A percentile compares a stretch with the other conserved stretches of the same genome.
These are phyloP conservation scores for Pezicula carpinea DNA, from an alignment of 2,329 filamentous ascomycete genomes.

Conservation along the genomic window DNA sequence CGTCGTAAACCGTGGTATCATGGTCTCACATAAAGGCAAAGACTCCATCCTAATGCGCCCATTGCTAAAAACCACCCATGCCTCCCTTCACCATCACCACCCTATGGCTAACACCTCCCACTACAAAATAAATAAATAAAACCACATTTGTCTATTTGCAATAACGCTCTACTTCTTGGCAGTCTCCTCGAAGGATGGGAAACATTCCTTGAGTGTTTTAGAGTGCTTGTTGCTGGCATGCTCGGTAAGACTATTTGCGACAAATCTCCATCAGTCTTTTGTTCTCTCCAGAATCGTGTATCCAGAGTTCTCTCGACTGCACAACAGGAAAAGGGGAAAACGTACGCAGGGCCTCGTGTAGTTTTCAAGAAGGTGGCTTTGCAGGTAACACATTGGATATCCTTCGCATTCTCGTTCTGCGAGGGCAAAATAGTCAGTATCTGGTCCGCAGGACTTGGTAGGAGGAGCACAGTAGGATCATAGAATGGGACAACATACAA, in stretches of 20 bases:
- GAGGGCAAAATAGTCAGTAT: background rate
- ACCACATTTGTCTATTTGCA: background rate
- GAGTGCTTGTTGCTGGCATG: conserved; percentile 75
- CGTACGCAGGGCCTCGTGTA: conserved; percentile 65
- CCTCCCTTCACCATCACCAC: background rate
- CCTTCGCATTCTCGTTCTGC: conserved; percentile 69
- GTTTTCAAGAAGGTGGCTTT: conserved; percentile 77
- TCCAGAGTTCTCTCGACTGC: background rate
- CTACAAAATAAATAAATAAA: background rate
- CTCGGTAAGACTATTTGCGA: conserved; percentile 51
- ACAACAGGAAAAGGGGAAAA: conserved; percentile 11
- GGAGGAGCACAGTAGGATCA: background rate
- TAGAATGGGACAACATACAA: conserved; percentile 46
- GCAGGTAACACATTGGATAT: conserved; percentile 73
- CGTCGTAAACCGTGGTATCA: background rate
- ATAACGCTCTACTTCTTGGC: conserved; percentile 6
- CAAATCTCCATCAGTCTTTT: background rate
- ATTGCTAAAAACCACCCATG: conserved; percentile 12
- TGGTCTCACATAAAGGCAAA: conserved; percentile 8
- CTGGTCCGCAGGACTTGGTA: background rate
- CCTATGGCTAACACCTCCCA: too few relatives aligned
- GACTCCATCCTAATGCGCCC: conserved; percentile 19
- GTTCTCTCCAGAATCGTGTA: background rate
- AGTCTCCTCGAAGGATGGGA: conserved; percentile 44
- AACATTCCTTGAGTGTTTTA: conserved; percentile 68